phyloP scores from a whole-genome alignment of 2,329 filamentous ascomycete genomes.

The Pseudocercospora crystallina region DNA sequence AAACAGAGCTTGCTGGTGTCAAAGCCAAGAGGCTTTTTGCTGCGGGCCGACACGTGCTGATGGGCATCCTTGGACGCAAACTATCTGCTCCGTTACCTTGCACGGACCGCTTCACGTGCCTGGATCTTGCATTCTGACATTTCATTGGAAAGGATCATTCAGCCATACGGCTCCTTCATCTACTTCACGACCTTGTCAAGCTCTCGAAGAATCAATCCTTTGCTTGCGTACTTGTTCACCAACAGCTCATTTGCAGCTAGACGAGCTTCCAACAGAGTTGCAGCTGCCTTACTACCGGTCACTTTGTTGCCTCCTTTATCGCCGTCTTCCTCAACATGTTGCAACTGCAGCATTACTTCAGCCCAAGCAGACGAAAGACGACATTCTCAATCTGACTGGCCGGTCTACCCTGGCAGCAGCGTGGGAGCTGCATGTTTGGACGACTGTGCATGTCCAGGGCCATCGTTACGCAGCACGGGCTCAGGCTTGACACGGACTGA shows the following conservation, averaged over 20 bases:
- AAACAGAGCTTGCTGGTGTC: too few species aligned
- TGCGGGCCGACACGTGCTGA: constrained; percentile 12
- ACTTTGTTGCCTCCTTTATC: too few species aligned
- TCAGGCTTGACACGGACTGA: neutral
- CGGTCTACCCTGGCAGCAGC: neutral
- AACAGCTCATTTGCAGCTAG: too few species aligned
- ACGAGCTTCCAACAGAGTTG: too few species aligned
- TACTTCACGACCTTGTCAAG: neutral
- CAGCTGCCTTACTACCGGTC: too few species aligned
- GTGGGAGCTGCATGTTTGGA: neutral
- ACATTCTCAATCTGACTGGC: neutral
- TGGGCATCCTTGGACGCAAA: constrained; percentile 4
- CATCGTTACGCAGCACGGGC: too few species aligned
- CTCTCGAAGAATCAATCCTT: neutral
- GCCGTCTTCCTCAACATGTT: neutral
- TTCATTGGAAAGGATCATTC: neutral
- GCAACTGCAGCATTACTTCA: neutral
- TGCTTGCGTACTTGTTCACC: neutral
- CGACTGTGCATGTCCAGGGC: too few species aligned
- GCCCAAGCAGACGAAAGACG: neutral
- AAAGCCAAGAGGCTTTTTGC: neutral
- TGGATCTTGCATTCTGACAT: neutral
- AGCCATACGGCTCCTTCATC: neutral
- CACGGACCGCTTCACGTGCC: neutral
- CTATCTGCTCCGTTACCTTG: too few species aligned